These are phyloP conservation scores for Lithohypha guttulata DNA, from an alignment of 2,329 filamentous ascomycete genomes.

Conservation along the genomic window DNA sequence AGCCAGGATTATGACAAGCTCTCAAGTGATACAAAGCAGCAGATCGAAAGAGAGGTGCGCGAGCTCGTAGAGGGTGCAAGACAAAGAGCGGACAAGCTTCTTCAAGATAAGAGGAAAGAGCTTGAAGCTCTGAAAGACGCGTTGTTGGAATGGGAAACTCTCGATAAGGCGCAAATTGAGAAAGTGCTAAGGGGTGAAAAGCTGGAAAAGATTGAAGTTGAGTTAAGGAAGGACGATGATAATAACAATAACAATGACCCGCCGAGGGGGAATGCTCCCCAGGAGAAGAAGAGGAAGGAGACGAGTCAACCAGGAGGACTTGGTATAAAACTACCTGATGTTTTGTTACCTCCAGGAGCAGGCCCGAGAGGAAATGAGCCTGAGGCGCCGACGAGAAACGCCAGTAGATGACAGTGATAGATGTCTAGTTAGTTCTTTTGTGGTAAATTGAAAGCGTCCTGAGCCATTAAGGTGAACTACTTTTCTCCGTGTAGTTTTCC, in stretches of 20 bases:
- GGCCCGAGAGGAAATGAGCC: constrained; percentile 14
- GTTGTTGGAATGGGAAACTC: constrained; percentile 85
- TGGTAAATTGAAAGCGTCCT: too few species aligned
- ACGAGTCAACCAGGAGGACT: constrained; percentile 17
- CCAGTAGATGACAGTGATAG: constrained; percentile 11
- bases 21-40: constrained; percentile 72
- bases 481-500: too few species aligned
- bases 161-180: constrained; percentile 80
- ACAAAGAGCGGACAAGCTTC: constrained; percentile 57
- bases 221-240: constrained; percentile 45
- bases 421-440: too few species aligned
- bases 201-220: constrained; percentile 53
- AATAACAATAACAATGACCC: constrained; percentile 23
- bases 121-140: constrained; percentile 81
- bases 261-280: constrained; percentile 18
- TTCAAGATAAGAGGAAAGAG: constrained; percentile 67
- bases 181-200: constrained; percentile 81
- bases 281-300: constrained; percentile 19
- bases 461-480: too few species aligned
- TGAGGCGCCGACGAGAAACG: constrained; percentile 15
- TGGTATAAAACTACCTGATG: constrained; percentile 22
- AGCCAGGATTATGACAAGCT: constrained; percentile 67
- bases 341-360: constrained; percentile 18
- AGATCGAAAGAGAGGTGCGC: constrained; percentile 82
- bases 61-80: constrained; percentile 73